Conservation (phyloP, 192 early-diverging fungal species). For the Spizellomyces sp. region DNA sequence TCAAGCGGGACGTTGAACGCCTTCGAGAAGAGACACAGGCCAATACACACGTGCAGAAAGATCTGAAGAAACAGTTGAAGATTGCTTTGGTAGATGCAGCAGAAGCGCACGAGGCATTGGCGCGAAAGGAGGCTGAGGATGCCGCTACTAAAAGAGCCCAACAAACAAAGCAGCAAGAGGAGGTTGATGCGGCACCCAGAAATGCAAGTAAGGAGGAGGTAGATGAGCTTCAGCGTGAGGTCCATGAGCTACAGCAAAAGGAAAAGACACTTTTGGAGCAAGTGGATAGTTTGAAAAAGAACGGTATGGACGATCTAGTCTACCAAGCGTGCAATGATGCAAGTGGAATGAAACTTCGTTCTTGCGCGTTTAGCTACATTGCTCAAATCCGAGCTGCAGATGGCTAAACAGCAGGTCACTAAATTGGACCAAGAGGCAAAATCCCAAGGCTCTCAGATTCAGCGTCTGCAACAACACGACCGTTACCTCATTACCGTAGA, state of each 20-base stretch:
- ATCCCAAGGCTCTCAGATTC: neutral
- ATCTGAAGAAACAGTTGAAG: constrained; percentile 8
- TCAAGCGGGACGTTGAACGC: constrained; percentile 9
- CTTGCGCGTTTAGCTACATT: too few species aligned
- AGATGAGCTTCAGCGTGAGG: constrained; percentile 9
- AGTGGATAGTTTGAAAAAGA: neutral
- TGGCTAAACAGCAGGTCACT: neutral
- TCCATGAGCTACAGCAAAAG: neutral
- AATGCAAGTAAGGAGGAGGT: constrained; percentile 2
- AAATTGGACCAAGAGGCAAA: constrained; percentile 2
- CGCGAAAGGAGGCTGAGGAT: constrained; percentile 7
- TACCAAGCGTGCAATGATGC: too few species aligned
- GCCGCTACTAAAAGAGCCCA: neutral
- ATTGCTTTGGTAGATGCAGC: neutral
- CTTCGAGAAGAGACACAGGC: constrained; percentile 5
- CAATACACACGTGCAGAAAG: neutral
- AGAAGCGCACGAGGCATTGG: neutral
- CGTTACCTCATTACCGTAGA: constrained; percentile 37
- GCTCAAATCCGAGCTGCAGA: neutral
- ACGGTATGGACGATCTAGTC: neutral
- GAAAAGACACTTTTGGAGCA: neutral
- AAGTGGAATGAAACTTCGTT: too few species aligned
- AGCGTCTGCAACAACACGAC: constrained; percentile 20
- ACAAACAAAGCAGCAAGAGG: constrained; percentile 1
- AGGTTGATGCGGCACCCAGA: neutral